Percentiles rank a stretch among this genome's conserved stretches.
Conservation (phyloP, 164 flowering plant species). For the Santalum album region DNA sequence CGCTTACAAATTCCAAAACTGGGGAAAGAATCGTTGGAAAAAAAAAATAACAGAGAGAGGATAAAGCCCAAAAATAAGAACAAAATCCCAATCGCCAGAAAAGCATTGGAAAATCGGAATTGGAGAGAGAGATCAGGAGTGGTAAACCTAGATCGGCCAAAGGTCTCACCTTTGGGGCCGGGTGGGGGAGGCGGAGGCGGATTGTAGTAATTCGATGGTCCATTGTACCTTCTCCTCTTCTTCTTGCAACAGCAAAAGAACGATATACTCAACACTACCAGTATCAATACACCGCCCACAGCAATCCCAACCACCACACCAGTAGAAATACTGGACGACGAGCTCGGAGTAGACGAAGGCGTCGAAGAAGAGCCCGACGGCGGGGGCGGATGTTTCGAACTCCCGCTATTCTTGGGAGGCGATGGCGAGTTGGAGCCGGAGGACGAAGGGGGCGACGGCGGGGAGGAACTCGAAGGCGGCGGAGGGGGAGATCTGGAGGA, state of each 20-base stretch:
- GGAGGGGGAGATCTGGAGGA: too few relatives aligned
- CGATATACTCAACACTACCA: slow-evolving; percentile 30
- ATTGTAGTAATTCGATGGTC: slow-evolving; percentile 23
- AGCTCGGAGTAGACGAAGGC: slow-evolving; percentile 17
- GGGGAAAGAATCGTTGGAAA: too few relatives aligned
- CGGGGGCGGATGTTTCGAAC: too few relatives aligned
- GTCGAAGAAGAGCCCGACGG: slow-evolving; percentile 16
- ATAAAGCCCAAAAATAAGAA: too few relatives aligned
- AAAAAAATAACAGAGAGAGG: too few relatives aligned
- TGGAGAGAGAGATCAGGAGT: too few relatives aligned
- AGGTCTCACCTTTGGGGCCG: slow-evolving; percentile 35
- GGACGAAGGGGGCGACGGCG: slow-evolving; percentile 15
- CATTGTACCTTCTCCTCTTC: slow-evolving; percentile 42
- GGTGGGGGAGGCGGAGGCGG: slow-evolving; percentile 33
- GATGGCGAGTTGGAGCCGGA: slow-evolving; percentile 14
- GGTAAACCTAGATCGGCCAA: not conserved
- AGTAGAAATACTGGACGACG: slow-evolving; percentile 19
- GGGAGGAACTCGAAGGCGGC: slow-evolving; percentile 14
- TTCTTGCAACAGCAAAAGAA: slow-evolving; percentile 33
- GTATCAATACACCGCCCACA: slow-evolving; percentile 39
- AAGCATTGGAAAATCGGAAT: too few relatives aligned
- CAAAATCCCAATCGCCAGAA: too few relatives aligned
- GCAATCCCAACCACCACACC: slow-evolving; percentile 58
- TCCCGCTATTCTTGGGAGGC: slow-evolving; percentile 12
- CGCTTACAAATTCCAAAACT: too few relatives aligned